These are phyloP conservation scores for Mycena sp. DNA, from an alignment of 1,284 basidiomycete species.

Conservation along the genomic window DNA sequence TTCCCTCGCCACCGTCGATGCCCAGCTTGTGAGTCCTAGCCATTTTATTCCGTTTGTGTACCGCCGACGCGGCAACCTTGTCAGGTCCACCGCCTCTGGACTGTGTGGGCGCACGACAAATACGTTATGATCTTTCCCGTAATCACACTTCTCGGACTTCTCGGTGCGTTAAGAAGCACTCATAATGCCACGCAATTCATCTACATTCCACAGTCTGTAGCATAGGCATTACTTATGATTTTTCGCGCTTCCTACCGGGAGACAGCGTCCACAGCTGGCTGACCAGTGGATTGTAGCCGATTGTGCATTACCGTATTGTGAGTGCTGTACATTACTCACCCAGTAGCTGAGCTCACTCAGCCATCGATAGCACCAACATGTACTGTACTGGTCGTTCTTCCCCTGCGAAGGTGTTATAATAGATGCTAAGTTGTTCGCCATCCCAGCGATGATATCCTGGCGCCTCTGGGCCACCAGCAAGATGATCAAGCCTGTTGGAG, in stretches of 20 bases:
- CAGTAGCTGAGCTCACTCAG: not conserved
- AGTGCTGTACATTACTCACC: not conserved
- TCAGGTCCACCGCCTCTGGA: not conserved
- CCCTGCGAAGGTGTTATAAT: too few relatives aligned
- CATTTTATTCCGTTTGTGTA: too few relatives aligned
- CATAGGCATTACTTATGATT: not conserved
- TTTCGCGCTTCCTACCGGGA: not conserved
- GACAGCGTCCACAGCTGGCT: slow-evolving; percentile 1
- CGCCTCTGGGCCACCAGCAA: slow-evolving; percentile 7
- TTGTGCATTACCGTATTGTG: slow-evolving; percentile 1
- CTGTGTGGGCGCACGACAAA: not conserved
- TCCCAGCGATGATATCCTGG: slow-evolving; percentile 2
- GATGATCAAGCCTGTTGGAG: not conserved
- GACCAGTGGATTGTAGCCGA: slow-evolving; percentile 12
- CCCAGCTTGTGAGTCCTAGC: not conserved
- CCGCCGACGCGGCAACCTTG: not conserved
- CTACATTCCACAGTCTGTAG: not conserved
- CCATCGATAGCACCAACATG: not conserved
- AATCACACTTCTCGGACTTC: not conserved
- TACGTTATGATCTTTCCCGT: not conserved
- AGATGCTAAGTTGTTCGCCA: too few relatives aligned
- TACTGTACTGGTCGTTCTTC: slow-evolving; percentile 11
- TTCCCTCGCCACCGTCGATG: not conserved
- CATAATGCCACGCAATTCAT: too few relatives aligned
- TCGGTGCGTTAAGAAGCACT: not conserved